These are phyloP conservation scores for Colletotrichum eleusines DNA, from an alignment of 2,329 filamentous ascomycete genomes.

Conservation along the genomic window DNA sequence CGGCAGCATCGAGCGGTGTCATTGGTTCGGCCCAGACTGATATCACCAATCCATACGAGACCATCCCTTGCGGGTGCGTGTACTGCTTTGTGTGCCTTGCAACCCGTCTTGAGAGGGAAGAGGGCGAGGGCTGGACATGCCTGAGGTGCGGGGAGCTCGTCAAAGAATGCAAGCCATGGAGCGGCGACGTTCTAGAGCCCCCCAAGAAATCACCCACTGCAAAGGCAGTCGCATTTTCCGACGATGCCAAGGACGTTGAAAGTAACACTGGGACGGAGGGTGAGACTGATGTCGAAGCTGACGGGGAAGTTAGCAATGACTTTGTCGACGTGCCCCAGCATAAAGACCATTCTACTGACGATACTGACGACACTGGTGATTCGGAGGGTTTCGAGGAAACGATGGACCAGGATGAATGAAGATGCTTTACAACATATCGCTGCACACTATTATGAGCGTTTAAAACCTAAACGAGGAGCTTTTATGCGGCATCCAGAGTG, in stretches of 20 bases:
- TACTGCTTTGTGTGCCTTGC: slow-evolving; percentile 98
- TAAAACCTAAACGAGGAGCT: background rate
- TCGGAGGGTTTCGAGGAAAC: slow-evolving; percentile 39
- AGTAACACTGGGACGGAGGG: background rate
- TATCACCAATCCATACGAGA: slow-evolving; percentile 95
- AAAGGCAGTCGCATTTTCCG: slow-evolving; percentile 74
- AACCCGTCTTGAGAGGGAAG: slow-evolving; percentile 88
- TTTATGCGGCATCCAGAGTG: background rate
- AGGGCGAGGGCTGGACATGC: slow-evolving; percentile 94
- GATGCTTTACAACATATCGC: background rate
- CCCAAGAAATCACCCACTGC: slow-evolving; percentile 56
- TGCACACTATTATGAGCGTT: slow-evolving; percentile 14
- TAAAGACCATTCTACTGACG: slow-evolving; percentile 15
- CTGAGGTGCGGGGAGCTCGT: slow-evolving; percentile 87
- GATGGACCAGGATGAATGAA: slow-evolving; percentile 34
- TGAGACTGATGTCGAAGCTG: background rate
- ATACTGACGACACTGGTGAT: slow-evolving; percentile 33
- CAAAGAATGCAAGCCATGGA: slow-evolving; percentile 91
- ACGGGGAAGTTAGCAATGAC: slow-evolving; percentile 10
- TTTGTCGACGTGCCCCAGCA: slow-evolving; percentile 31
- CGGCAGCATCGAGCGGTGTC: slow-evolving; percentile 78
- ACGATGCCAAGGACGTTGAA: slow-evolving; percentile 56
- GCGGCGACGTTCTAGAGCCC: slow-evolving; percentile 83
- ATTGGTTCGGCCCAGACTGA: slow-evolving; percentile 91
- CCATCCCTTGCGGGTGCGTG: slow-evolving; percentile 87